Evolutionary conservation across 73 alveolate species (phyloP).

Genomic region (Uronychia binucleata): DNA sequence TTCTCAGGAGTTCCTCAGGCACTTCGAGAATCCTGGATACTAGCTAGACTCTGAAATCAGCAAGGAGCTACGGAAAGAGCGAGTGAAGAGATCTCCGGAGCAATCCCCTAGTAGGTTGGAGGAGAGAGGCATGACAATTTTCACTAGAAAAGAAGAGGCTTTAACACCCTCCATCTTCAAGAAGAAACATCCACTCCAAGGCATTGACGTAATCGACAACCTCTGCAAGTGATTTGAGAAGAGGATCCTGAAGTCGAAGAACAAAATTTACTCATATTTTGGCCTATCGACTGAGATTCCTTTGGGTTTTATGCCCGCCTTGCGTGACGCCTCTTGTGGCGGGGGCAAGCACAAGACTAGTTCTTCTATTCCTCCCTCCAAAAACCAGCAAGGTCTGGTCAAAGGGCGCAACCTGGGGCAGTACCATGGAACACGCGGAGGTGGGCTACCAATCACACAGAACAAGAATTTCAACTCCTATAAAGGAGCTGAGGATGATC

Average conservation of each 20-base stretch:
- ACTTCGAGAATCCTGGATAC: not conserved
- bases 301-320: no score
- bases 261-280: not conserved
- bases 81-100: no score
- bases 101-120: not conserved
- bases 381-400: no score
- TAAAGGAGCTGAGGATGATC: no score
- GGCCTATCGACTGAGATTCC: not conserved
- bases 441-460: no score
- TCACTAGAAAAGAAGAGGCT: not conserved
- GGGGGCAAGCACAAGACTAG: no score
- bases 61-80: not conserved
- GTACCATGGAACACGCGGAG: no score
- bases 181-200: not conserved
- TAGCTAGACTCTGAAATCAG: not conserved
- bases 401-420: no score
- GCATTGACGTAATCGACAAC: not conserved
- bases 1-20: not conserved
- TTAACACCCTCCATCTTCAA: not conserved
- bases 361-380: no score
- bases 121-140: not conserved
- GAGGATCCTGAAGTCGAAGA: not conserved
- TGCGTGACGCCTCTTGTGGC: no score
- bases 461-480: no score
- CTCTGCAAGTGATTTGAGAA: not conserved